phyloP scores from a whole-genome alignment of 805 yeast species.

The Cyberlindnera sargentensis region DNA sequence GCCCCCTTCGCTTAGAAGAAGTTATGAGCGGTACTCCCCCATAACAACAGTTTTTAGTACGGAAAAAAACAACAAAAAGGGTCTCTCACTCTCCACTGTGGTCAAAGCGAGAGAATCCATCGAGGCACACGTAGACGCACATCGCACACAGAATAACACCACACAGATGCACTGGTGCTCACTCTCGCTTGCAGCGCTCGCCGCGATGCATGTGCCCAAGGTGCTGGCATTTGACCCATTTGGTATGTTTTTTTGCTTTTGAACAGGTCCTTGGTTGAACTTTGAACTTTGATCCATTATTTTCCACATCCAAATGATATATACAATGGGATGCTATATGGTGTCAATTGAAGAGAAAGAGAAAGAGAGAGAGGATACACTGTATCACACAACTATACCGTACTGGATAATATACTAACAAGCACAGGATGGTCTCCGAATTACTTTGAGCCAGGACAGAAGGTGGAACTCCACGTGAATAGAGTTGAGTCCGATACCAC shows the following conservation, averaged over 20 bases:
- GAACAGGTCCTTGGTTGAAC: not conserved
- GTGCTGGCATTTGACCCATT: constrained; percentile 18
- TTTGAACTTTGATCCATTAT: too few relatives aligned
- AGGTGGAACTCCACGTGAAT: constrained; percentile 64
- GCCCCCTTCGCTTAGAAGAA: too few relatives aligned
- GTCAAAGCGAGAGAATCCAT: too few relatives aligned
- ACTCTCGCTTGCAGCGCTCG: constrained; percentile 2
- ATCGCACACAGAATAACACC: not conserved
- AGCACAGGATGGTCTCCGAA: constrained; percentile 30
- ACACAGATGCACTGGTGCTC: constrained; percentile 8
- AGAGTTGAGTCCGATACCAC: constrained; percentile 74
- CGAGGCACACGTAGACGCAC: too few relatives aligned
- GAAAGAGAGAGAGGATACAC: not conserved
- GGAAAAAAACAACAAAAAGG: too few relatives aligned
- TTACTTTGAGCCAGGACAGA: constrained; percentile 43
- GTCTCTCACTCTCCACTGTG: too few relatives aligned
- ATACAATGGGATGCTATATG: too few relatives aligned
- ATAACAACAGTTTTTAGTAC: too few relatives aligned
- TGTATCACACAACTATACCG: not conserved
- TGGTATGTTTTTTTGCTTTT: constrained; percentile 13
- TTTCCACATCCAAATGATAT: too few relatives aligned
- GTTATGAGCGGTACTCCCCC: too few relatives aligned
- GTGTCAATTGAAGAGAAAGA: not conserved
- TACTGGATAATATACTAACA: constrained; percentile 1
- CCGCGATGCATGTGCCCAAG: constrained; percentile 3